phyloP scores from a whole-genome alignment of 2,329 filamentous ascomycete species.

The Colletotrichum sp. region DNA sequence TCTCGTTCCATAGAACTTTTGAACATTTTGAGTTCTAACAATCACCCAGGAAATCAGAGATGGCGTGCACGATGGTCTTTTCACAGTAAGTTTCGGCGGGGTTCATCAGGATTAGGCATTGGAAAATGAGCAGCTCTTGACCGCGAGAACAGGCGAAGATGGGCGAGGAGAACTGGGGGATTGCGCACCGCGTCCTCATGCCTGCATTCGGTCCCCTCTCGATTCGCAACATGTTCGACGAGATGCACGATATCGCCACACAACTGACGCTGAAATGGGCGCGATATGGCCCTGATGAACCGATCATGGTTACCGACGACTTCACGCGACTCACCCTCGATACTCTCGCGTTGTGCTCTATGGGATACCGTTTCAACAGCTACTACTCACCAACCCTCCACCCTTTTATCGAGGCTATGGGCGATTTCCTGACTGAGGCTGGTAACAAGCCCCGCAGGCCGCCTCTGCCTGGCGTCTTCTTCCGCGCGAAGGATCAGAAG shows the following conservation, averaged over 20 bases:
- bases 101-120: neutral
- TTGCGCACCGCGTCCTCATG: slow-evolving; percentile 69
- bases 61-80: slow-evolving; percentile 48
- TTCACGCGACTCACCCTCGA: slow-evolving; percentile 69
- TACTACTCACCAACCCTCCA: slow-evolving; percentile 54
- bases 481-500: slow-evolving; percentile 45
- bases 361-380: slow-evolving; percentile 66
- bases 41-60: slow-evolving; percentile 56
- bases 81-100: slow-evolving; percentile 16
- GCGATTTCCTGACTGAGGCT: slow-evolving; percentile 59
- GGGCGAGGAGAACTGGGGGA: slow-evolving; percentile 32
- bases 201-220: slow-evolving; percentile 73
- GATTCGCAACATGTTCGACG: slow-evolving; percentile 64
- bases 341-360: slow-evolving; percentile 63
- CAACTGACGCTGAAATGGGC: slow-evolving; percentile 63
- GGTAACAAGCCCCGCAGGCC: slow-evolving; percentile 54
- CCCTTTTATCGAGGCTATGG: slow-evolving; percentile 60
- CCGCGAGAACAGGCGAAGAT: slow-evolving; percentile 2
- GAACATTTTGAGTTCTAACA: neutral
- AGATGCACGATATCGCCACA: slow-evolving; percentile 56
- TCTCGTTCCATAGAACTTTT: neutral
- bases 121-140: neutral
- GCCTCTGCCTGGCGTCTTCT: slow-evolving; percentile 50
- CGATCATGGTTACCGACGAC: slow-evolving; percentile 60
- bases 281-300: slow-evolving; percentile 41